A percentile compares a stretch with the other conserved stretches of the same genome.
These are phyloP conservation scores for Arxiozyma telluris DNA, from an alignment of 1,139 yeast species.

Conservation along the genomic window DNA sequence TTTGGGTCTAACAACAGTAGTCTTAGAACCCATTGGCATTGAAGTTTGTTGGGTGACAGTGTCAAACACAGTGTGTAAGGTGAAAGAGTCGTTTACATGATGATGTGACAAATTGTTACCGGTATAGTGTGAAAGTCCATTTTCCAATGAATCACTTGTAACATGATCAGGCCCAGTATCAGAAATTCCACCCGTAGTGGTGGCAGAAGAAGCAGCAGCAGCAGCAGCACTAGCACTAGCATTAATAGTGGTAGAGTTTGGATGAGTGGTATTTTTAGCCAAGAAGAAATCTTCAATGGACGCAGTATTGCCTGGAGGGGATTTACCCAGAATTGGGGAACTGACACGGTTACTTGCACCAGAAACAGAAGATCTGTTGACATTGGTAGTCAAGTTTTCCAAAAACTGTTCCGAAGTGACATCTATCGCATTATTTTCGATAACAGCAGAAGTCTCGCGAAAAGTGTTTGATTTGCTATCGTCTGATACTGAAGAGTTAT, in stretches of 20 bases:
- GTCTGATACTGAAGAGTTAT: not conserved
- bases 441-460: constrained; percentile 14
- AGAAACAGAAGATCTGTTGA: not conserved
- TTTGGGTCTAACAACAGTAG: constrained; percentile 27
- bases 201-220: not conserved
- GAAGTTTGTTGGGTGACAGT: constrained; percentile 3
- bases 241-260: not conserved
- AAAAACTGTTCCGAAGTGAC: constrained; percentile 27
- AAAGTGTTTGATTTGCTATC: not conserved
- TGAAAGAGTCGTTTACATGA: not conserved
- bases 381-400: constrained; percentile 27
- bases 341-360: not conserved
- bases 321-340: not conserved
- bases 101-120: not conserved
- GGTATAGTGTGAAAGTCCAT: not conserved
- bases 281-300: constrained; percentile 26
- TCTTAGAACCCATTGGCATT: constrained; percentile 13
- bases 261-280: not conserved
- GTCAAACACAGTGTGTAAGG: constrained; percentile 5
- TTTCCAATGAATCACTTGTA: too few relatives aligned
- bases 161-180: not conserved
- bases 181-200: not conserved
- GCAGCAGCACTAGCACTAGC: constrained; percentile 1
- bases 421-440: constrained; percentile 9
- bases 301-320: constrained; percentile 3